Evolutionary conservation across 2,329 filamentous ascomycete species (phyloP).

Genomic region (Phaeosphaeria sp.): DNA sequence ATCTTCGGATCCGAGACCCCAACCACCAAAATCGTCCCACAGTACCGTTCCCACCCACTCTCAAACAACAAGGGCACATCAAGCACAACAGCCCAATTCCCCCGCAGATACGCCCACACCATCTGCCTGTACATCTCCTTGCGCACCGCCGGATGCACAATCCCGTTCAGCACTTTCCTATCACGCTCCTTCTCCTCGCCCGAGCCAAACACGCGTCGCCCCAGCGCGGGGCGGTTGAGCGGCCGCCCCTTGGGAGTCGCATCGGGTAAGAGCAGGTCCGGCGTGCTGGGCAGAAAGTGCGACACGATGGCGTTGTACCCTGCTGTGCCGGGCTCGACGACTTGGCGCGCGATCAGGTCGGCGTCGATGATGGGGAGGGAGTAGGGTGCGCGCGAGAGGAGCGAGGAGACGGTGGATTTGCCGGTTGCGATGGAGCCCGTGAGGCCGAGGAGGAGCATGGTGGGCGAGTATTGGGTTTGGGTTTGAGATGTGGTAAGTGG

Average conservation of each 20-base stretch:
- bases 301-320: conserved; percentile 84
- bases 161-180: conserved; percentile 79
- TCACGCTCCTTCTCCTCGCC: conserved; percentile 73
- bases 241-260: conserved; percentile 70
- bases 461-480: not conserved
- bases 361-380: conserved; percentile 91
- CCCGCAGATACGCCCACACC: conserved; percentile 73
- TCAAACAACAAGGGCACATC: conserved; percentile 95
- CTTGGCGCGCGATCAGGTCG: conserved; percentile 88
- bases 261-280: conserved; percentile 77
- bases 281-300: conserved; percentile 82
- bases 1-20: conserved; percentile 79
- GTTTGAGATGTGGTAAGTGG: not conserved
- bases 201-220: conserved; percentile 84
- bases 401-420: conserved; percentile 91
- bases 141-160: conserved; percentile 91
- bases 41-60: conserved; percentile 82
- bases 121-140: conserved; percentile 80
- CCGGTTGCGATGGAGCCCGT: conserved; percentile 98
- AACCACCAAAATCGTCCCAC: conserved; percentile 85
- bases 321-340: conserved; percentile 88
- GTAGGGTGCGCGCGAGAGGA: conserved; percentile 82
- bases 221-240: conserved; percentile 85
- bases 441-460: conserved; percentile 92
- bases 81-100: conserved; percentile 87